A percentile compares a stretch with the other conserved stretches of the same genome.
phyloP scores from a whole-genome alignment of 2,329 filamentous ascomycete genomes.

The Westerdykella aurantiaca region DNA sequence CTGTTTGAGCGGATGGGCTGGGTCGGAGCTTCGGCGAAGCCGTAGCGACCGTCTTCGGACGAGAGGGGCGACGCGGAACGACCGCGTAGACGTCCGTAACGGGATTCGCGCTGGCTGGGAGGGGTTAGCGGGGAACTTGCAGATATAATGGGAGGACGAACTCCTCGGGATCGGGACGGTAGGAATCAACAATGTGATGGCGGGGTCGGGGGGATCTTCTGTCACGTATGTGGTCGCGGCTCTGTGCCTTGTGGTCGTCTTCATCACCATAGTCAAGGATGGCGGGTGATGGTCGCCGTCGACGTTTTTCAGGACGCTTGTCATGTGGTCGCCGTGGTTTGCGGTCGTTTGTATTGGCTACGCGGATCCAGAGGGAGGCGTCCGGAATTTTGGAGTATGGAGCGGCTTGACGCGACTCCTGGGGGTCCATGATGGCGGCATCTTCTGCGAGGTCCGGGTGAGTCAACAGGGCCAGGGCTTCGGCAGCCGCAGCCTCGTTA shows the following conservation, averaged over 20 bases:
- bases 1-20: too few species aligned
- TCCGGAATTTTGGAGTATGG: constrained; percentile 64
- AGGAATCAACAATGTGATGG: constrained; percentile 19
- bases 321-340: constrained; percentile 77
- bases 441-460: constrained; percentile 42
- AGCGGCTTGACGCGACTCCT: constrained; percentile 60
- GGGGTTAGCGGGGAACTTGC: not conserved
- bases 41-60: constrained; percentile 43
- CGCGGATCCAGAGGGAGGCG: constrained; percentile 63
- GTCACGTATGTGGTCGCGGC: too few species aligned
- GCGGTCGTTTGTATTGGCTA: constrained; percentile 68
- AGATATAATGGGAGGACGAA: constrained; percentile 6
- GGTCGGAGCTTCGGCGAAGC: constrained; percentile 40
- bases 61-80: constrained; percentile 55
- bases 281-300: constrained; percentile 36
- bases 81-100: constrained; percentile 49
- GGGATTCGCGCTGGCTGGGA: constrained; percentile 22
- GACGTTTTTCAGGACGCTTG: constrained; percentile 67
- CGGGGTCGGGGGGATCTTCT: too few species aligned
- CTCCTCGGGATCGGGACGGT: constrained; percentile 25
- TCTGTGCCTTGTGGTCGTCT: not conserved
- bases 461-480: constrained; percentile 50
- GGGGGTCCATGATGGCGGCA: constrained; percentile 45
- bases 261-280: not conserved
- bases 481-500: constrained; percentile 47